Evolutionary conservation across 2,329 filamentous ascomycete genomes (phyloP).

Genomic region (Pseudopyrenochaeta lycopersici): DNA sequence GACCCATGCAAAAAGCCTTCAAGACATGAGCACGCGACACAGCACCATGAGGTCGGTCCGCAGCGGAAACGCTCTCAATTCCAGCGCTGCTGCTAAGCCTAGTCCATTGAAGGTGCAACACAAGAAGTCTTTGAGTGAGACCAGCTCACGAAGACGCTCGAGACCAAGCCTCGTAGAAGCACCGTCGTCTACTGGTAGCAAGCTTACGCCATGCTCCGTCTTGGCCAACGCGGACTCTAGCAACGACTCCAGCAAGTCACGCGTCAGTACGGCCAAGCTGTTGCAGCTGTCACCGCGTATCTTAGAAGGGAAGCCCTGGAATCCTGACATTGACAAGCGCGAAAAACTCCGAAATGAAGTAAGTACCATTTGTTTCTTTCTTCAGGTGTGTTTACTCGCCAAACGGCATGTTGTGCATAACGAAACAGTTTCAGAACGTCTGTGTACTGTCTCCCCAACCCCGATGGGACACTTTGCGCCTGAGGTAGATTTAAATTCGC

Average conservation of each 20-base stretch:
- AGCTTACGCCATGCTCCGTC: conserved; percentile 29
- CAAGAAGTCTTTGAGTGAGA: conserved; percentile 33
- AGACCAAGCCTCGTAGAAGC: conserved; percentile 27
- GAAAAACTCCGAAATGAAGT: conserved; percentile 36
- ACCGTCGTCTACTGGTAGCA: conserved; percentile 33
- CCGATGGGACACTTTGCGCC: conserved; percentile 23
- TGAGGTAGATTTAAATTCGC: conserved; percentile 24
- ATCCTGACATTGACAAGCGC: conserved; percentile 14
- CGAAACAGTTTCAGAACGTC: conserved; percentile 38
- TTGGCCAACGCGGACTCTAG: conserved; percentile 26
- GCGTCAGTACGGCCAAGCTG: conserved; percentile 23
- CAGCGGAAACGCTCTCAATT: conserved; percentile 31
- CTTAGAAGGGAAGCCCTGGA: conserved; percentile 28
- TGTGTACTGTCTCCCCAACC: conserved; percentile 15
- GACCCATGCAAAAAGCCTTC: conserved; percentile 25
- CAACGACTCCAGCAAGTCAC: conserved; percentile 26
- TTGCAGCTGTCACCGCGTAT: conserved; percentile 34
- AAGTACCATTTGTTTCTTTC: conserved; percentile 37
- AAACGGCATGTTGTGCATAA: conserved; percentile 25
- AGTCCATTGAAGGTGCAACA: conserved; percentile 33
- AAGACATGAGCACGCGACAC: conserved; percentile 19
- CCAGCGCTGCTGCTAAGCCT: conserved; percentile 22
- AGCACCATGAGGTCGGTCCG: conserved; percentile 38
- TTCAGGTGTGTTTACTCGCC: conserved; percentile 24
- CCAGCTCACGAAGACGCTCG: conserved; percentile 26